These are phyloP conservation scores for Tetracentron sinense DNA, from an alignment of 164 flowering plant genomes.

Conservation along the genomic window DNA sequence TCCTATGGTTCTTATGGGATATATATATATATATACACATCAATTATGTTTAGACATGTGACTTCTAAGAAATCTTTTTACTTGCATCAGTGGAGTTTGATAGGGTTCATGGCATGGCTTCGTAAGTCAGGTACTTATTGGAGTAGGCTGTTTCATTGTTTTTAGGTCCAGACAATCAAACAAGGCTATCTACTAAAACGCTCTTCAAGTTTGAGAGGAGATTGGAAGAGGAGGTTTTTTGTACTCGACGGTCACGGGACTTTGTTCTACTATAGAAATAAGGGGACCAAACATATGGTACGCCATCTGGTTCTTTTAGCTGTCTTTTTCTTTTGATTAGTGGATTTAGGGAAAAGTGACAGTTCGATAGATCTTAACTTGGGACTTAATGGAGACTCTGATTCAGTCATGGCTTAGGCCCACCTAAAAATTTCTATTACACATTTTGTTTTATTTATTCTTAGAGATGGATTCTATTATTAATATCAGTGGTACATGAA, in stretches of 20 bases:
- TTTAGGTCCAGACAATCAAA: conserved; percentile 73
- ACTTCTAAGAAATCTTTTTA: background rate
- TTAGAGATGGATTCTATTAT: background rate
- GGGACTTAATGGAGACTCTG: background rate
- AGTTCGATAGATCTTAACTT: background rate
- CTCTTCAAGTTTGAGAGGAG: conserved; percentile 72
- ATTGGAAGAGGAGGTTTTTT: conserved; percentile 92
- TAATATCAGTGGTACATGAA: background rate
- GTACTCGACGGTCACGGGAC: conserved; percentile 85
- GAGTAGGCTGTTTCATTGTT: conserved; percentile 6
- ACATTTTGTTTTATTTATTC: no score
- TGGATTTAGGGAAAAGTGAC: background rate
- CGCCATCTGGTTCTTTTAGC: conserved; percentile 11
- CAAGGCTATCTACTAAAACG: conserved; percentile 88
- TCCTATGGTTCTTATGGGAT: no score
- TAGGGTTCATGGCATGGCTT: background rate
- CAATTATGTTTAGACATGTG: background rate
- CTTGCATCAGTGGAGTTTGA: background rate
- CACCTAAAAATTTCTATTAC: background rate
- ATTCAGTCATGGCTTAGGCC: background rate
- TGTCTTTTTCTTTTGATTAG: background rate
- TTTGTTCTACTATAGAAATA: conserved; percentile 63
- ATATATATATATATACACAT: no score
- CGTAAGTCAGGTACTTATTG: background rate
- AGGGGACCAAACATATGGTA: conserved; percentile 52